These are phyloP conservation scores for Verticillium longisporum DNA, from an alignment of 2,329 filamentous ascomycete genomes.

Conservation along the genomic window DNA sequence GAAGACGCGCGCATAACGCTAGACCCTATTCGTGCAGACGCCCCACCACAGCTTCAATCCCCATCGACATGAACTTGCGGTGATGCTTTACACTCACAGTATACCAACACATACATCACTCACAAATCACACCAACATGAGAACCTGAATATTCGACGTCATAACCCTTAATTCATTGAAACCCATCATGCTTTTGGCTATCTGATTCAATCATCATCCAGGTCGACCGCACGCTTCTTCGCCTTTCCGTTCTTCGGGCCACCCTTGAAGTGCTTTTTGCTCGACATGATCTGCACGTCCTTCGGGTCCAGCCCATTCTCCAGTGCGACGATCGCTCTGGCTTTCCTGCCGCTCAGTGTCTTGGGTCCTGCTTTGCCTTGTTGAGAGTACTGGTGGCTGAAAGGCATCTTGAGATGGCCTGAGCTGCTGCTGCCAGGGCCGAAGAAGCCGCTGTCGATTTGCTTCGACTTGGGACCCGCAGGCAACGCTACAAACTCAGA, in stretches of 20 bases:
- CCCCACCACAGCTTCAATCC: neutral
- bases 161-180: neutral
- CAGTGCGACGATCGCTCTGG: slow-evolving; percentile 70
- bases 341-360: slow-evolving; percentile 75
- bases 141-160: neutral
- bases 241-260: slow-evolving; percentile 54
- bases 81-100: neutral
- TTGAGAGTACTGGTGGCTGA: slow-evolving; percentile 83
- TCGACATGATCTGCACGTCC: slow-evolving; percentile 57
- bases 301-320: slow-evolving; percentile 80
- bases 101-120: neutral
- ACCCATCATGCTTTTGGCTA: neutral
- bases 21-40: neutral
- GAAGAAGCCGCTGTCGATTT: slow-evolving; percentile 88
- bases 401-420: slow-evolving; percentile 70
- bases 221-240: slow-evolving; percentile 38
- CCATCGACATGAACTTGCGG: neutral
- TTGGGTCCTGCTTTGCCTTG: slow-evolving; percentile 59
- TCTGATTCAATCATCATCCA: slow-evolving; percentile 21
- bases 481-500: slow-evolving; percentile 45
- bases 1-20: slow-evolving; percentile 10
- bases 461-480: slow-evolving; percentile 65
- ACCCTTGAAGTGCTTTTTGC: slow-evolving; percentile 96
- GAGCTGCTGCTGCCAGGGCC: slow-evolving; percentile 49
- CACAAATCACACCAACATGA: neutral